A percentile compares a stretch with the other conserved stretches of the same genome.
Conservation (phyloP, 2,329 filamentous ascomycete genomes). For the Exophiala alcalophila region DNA sequence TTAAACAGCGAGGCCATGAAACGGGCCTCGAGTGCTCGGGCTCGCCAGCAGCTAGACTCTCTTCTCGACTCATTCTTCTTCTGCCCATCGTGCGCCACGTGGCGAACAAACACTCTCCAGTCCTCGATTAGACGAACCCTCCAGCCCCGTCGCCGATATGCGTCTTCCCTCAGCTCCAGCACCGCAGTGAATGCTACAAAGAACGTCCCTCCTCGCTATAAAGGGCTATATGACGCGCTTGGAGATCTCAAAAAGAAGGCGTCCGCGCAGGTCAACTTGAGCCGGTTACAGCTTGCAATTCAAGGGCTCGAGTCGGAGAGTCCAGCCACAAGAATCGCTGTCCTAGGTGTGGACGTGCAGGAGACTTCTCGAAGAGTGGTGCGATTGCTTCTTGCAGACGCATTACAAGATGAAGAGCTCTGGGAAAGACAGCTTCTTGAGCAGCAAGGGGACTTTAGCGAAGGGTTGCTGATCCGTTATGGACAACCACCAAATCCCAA, state of each 20-base stretch:
- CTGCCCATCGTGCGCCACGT: constrained; percentile 43
- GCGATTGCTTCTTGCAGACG: constrained; percentile 67
- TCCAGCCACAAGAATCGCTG: constrained; percentile 57
- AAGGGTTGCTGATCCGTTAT: constrained; percentile 64
- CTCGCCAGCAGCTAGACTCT: constrained; percentile 16
- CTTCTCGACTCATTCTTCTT: constrained; percentile 32
- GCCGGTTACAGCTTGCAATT: constrained; percentile 58
- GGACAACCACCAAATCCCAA: constrained; percentile 48
- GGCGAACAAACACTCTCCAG: constrained; percentile 27
- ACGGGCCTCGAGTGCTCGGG: neutral
- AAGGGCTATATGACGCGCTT: constrained; percentile 54
- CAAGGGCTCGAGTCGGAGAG: constrained; percentile 55
- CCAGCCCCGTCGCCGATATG: constrained; percentile 20
- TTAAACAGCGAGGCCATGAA: no score
- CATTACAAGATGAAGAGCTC: constrained; percentile 57
- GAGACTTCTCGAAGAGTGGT: constrained; percentile 58
- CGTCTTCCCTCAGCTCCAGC: constrained; percentile 47
- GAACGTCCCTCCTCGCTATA: constrained; percentile 51
- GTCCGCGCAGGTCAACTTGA: constrained; percentile 56
- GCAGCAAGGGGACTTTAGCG: constrained; percentile 46
- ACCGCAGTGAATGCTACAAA: constrained; percentile 54
- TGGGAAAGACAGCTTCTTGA: constrained; percentile 65
- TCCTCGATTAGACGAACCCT: constrained; percentile 7
- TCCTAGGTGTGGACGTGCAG: constrained; percentile 51
- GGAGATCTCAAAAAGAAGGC: constrained; percentile 52